Evolutionary conservation across 2,329 filamentous ascomycete genomes (phyloP), one percentile per base, ranked within the genome.

Genomic region (Colletotrichum tofieldiae): DNA sequence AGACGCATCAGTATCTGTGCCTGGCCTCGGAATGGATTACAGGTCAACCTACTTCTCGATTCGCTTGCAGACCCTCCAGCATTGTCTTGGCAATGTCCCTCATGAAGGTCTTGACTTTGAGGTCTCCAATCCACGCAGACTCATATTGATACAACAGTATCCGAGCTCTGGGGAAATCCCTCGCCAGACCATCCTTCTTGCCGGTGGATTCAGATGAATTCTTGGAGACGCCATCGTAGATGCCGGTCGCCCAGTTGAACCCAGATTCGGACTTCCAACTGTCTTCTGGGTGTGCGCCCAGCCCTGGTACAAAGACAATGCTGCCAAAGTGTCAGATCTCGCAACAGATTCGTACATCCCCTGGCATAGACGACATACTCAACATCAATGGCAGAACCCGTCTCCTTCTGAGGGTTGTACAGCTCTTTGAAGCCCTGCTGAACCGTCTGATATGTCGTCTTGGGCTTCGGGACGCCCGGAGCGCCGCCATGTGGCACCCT

Each of bases 61-160:
- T 78, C 16, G 73, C 79, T 14, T 78, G 77, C 26, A 85, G 64
- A 0, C 79, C 79, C 35, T 78, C 79, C 4, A 85, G 76, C 18
- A 85, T 74, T 3, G 77, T 80, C 72, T 78, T 80, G 1, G 83
- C 81, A 60, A 85, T 75, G 66, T 84, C 84, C 7, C 75, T 63
- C 67, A 85, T 81, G 39, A 81, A 83, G 51, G 84, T 82, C 73
- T 81, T 82, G n/a, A 85, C 82, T 61, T 83, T 84, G 39, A 84
- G 76, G 5, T 78, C 67, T 0, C 83, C 83, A 2, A 73, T 77
- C 83, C 83, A 85, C 47, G 81, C 80, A 8, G 83, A 85, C 60
- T 84, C 80, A 49, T 84, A 84, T 74, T 81, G 82, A 59, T 83
- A 85, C 2, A 85, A 73, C 20, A 85, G 77, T 14, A 85, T 75